These are phyloP conservation scores for Danielia oregonensis DNA, from an alignment of 805 yeast species.

Conservation along the genomic window DNA sequence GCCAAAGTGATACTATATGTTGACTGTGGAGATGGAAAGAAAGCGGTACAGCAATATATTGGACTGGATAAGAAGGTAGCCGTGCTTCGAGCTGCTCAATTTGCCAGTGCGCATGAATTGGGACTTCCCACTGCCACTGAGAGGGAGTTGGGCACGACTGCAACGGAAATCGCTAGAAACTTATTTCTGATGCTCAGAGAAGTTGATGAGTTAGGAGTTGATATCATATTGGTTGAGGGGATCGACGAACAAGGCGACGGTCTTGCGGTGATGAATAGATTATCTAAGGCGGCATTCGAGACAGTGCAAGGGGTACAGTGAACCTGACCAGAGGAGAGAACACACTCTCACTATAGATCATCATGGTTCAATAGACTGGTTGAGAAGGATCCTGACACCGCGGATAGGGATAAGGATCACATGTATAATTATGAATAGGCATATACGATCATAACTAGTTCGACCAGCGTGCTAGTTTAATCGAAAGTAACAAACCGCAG, in stretches of 20 bases:
- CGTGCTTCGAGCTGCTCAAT: conserved; percentile 42
- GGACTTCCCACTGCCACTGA: conserved; percentile 20
- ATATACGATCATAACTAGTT: too few relatives aligned
- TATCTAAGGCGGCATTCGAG: conserved; percentile 75
- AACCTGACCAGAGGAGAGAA: too few relatives aligned
- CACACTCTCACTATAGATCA: too few relatives aligned
- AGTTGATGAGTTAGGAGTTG: conserved; percentile 67
- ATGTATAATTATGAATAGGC: too few relatives aligned
- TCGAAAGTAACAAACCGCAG: too few relatives aligned
- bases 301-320: conserved; percentile 20
- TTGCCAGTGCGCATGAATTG: conserved; percentile 22
- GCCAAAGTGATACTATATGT: conserved; percentile 73
- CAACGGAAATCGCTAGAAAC: conserved; percentile 66
- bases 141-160: conserved; percentile 41
- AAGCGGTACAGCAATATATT: conserved; percentile 26
- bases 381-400: too few relatives aligned
- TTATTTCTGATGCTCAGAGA: conserved; percentile 71
- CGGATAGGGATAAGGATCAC: too few relatives aligned
- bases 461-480: too few relatives aligned
- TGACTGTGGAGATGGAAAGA: conserved; percentile 43
- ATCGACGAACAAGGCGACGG: conserved; percentile 76
- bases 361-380: too few relatives aligned
- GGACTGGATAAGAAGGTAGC: conserved; percentile 39
- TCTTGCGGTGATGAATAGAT: conserved; percentile 89
- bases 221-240: conserved; percentile 80